Evolutionary conservation across 1,139 yeast genomes (phyloP), one percentile per base, ranked within the genome.

Genomic region (Saccharomyces hybrid): DNA sequence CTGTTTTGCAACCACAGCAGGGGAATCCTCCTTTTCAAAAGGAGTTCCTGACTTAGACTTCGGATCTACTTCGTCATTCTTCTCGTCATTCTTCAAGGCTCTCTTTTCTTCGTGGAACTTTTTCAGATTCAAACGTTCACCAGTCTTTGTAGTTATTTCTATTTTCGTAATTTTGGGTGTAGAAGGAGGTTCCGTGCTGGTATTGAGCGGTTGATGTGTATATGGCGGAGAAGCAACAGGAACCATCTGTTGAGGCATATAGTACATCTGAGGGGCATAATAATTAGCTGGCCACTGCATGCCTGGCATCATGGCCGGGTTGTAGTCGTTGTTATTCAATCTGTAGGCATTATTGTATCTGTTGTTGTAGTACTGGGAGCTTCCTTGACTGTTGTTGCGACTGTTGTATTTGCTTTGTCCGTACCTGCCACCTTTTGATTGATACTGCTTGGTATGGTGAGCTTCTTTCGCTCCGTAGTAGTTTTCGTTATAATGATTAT

Each of bases 121-220:
- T 27, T 56, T 59, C 52, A 68, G 58, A 57, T 67, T 67, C 46
- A 68, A 54, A 52, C 60, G 65, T 50, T 67, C 68, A 41, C 71
- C 71, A 34, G 66, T 61, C 56, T 68, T 67, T 9, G 68, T 67
- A 3, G 70, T 68, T 47, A 68, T 68, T 57, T 68, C 70, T 51
- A 68, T 65, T 54, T 65, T 67, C 27, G 60, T 65, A 4, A 58
- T 48, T 8, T 55, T 55, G 11, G 63, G 64, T 9, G 63, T 55
- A 16, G 58, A 52, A 31, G 57, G n/a, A 14, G 16, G 31, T n/a
- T n/a, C n/a, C n/a, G n/a, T n/a, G n/a, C n/a, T n/a, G n/a, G n/a
- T n/a, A n/a, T 27, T 42, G 48, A 44, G 55, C 51, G 25, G 61
- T 50, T 27, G 60, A 47, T 28, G 61, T 14, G 44, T 38, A 9